These are phyloP conservation scores for Penicillium egyptiacum DNA, from an alignment of 495 filamentous ascomycete species.

Conservation along the genomic window DNA sequence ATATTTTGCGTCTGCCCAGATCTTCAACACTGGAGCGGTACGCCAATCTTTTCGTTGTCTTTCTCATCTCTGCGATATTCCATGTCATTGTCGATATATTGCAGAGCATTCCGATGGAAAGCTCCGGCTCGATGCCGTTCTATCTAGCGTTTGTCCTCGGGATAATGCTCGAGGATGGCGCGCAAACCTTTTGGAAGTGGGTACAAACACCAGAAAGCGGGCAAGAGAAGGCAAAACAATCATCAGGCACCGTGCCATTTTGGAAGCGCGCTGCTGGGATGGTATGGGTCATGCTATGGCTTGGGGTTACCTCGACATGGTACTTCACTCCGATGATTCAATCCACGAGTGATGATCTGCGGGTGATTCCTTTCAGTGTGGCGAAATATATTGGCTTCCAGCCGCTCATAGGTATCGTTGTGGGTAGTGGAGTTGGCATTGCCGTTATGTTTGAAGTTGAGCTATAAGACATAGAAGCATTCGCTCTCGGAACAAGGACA, in stretches of 20 bases:
- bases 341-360: conserved; percentile 7
- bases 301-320: conserved; percentile 19
- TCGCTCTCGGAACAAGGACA: background rate
- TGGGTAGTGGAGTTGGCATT: background rate
- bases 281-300: conserved; percentile 15
- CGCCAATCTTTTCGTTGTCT: conserved; percentile 7
- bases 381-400: conserved; percentile 1
- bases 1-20: background rate
- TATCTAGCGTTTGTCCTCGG: conserved; percentile 11
- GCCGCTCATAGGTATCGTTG: background rate
- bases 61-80: conserved; percentile 2
- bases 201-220: background rate
- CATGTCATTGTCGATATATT: conserved; percentile 9
- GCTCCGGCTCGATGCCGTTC: conserved; percentile 11
- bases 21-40: conserved; percentile 7
- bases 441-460: background rate
- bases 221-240: background rate
- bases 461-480: background rate
- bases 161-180: conserved; percentile 14
- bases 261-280: conserved; percentile 12
- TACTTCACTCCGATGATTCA: conserved; percentile 23
- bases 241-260: background rate
- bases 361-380: conserved; percentile 18
- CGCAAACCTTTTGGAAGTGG: conserved; percentile 8
- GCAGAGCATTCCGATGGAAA: conserved; percentile 4